Percentiles rank a stretch among this genome's conserved stretches.
These are phyloP conservation scores for Populus hybrid DNA, from an alignment of 441 rosid species.

Conservation along the genomic window DNA sequence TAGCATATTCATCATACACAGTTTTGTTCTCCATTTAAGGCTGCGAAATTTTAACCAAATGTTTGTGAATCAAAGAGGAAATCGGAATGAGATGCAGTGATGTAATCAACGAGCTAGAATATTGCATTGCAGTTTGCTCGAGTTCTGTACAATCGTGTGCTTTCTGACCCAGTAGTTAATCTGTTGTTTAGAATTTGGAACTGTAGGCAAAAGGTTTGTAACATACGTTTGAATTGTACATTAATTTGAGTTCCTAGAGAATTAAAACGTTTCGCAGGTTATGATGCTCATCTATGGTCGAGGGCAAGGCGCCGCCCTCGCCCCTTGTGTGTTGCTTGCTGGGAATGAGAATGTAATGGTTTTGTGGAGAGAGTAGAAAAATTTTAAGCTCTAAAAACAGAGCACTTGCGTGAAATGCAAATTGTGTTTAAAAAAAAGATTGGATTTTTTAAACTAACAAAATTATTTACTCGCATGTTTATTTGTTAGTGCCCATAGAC, in stretches of 20 bases:
- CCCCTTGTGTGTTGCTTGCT: too few relatives aligned
- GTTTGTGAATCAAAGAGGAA: conserved; percentile 13
- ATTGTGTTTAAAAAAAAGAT: too few relatives aligned
- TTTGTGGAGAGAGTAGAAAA: too few relatives aligned
- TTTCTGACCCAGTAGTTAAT: not conserved
- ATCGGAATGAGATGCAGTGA: conserved; percentile 4
- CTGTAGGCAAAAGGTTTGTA: not conserved
- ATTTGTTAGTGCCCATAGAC: too few relatives aligned
- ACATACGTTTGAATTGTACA: not conserved
- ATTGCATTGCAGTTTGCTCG: not conserved
- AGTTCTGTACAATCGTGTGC: not conserved
- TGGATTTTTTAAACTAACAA: too few relatives aligned
- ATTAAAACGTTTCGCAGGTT: not conserved
- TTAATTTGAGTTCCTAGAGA: not conserved
- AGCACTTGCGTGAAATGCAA: too few relatives aligned
- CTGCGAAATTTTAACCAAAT: conserved; percentile 8
- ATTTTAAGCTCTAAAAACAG: too few relatives aligned
- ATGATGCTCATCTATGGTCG: too few relatives aligned
- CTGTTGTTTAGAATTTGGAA: not conserved
- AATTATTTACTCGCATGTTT: too few relatives aligned
- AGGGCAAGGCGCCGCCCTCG: too few relatives aligned
- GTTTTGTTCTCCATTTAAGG: conserved; percentile 1
- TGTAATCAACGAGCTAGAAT: not conserved
- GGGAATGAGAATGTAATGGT: too few relatives aligned
- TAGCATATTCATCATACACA: not conserved